These are phyloP conservation scores for Pythium angustatum DNA, from an alignment of 352 stramenopile species.

Conservation along the genomic window DNA sequence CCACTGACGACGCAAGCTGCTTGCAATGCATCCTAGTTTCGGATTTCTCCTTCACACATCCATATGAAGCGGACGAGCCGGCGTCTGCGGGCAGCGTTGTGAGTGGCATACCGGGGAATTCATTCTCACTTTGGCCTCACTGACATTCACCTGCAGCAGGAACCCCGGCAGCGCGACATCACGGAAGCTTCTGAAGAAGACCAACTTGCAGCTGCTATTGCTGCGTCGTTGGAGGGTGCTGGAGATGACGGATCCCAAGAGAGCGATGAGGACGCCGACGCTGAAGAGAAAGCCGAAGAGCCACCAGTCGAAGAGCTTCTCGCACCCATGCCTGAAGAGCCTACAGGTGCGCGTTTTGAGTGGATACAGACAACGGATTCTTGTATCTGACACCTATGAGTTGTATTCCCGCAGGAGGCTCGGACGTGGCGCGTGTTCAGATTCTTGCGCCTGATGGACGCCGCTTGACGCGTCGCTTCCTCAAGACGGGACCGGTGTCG, in stretches of 20 bases:
- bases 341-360: conserved; percentile 42
- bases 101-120: not conserved
- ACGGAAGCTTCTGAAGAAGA: conserved; percentile 74
- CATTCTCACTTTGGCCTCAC: not conserved
- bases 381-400: not conserved
- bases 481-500: conserved; percentile 66
- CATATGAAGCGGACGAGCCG: conserved; percentile 13
- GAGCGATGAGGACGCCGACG: conserved; percentile 37
- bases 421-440: conserved; percentile 65
- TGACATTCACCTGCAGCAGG: not conserved
- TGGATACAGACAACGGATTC: no score
- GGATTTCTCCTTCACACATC: conserved; percentile 29
- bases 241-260: conserved; percentile 36
- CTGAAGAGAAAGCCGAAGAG: conserved; percentile 47
- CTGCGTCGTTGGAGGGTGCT: conserved; percentile 65
- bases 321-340: conserved; percentile 51
- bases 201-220: conserved; percentile 77
- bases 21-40: conserved; percentile 14
- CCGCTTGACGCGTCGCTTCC: conserved; percentile 68
- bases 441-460: conserved; percentile 68
- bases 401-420: conserved; percentile 33
- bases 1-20: not conserved
- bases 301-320: conserved; percentile 25
- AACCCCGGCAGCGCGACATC: conserved; percentile 29
- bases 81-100: not conserved